These are phyloP conservation scores for Acanthamoeba royreba DNA, from an alignment of 208 protist species.

Conservation along the genomic window DNA sequence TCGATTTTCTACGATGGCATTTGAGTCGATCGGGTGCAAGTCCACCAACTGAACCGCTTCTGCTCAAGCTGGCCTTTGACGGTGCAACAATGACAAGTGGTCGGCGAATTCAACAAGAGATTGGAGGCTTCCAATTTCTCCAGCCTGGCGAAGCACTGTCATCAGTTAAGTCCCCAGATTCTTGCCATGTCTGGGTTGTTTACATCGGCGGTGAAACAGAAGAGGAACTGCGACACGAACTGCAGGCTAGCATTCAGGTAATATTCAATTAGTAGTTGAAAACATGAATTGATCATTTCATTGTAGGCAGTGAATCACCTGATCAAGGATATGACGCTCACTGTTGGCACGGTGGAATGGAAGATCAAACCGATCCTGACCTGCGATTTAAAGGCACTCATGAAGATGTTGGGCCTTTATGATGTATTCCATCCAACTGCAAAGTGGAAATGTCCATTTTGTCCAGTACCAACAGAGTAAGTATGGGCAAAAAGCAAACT, in stretches of 20 bases:
- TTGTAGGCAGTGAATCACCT: too few relatives aligned
- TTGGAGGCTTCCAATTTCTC: slow-evolving; percentile 6
- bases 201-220: slow-evolving; percentile 25
- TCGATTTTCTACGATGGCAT: background rate
- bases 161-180: background rate
- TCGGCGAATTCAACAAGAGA: background rate
- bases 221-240: background rate
- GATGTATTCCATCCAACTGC: background rate
- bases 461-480: background rate
- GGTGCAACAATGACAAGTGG: background rate
- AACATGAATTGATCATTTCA: too few relatives aligned
- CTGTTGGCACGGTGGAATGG: background rate
- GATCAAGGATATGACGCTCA: background rate
- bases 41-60: background rate
- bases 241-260: background rate
- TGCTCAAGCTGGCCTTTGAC: slow-evolving; percentile 9
- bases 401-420: background rate
- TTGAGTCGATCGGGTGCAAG: background rate
- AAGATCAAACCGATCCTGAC: background rate
- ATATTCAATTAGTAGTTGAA: too few relatives aligned
- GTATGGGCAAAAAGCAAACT: too few relatives aligned
- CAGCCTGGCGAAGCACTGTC: background rate
- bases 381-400: background rate
- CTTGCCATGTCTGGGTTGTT: background rate
- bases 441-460: background rate